A percentile compares a stretch with the other conserved stretches of the same genome.
These are phyloP conservation scores for Colletotrichum chrysophilum DNA, from an alignment of 2,329 filamentous ascomycete species.

Conservation along the genomic window DNA sequence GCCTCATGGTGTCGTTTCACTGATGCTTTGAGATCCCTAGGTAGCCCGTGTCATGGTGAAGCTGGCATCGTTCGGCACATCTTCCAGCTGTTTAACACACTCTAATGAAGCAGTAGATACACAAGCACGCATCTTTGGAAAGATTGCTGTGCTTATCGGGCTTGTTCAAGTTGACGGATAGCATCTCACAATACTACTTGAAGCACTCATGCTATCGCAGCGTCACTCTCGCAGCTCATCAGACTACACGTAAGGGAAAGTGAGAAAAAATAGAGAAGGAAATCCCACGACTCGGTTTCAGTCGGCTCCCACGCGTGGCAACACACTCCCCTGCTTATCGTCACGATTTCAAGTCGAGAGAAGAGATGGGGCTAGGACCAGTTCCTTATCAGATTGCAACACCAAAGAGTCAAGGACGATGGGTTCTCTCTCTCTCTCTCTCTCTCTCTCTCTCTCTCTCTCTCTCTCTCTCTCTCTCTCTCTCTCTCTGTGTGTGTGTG, in stretches of 20 bases:
- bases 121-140: not conserved
- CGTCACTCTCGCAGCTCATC: not conserved
- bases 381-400: not conserved
- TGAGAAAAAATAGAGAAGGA: not conserved
- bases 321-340: not conserved
- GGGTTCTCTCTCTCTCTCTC: not conserved
- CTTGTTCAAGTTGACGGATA: not conserved
- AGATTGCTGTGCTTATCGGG: not conserved
- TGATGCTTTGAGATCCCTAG: not conserved
- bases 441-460: too few relatives aligned
- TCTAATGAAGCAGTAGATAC: not conserved
- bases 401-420: not conserved
- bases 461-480: not conserved
- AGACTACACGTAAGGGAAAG: not conserved
- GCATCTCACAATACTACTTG: not conserved
- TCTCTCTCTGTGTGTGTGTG: too few relatives aligned
- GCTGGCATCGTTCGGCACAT: not conserved
- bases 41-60: not conserved
- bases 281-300: not conserved
- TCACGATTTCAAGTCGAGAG: not conserved
- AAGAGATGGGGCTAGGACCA: not conserved
- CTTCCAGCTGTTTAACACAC: rapidly evolving
- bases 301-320: not conserved
- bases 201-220: not conserved
- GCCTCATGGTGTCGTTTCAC: not conserved